phyloP scores from a whole-genome alignment of 805 yeast species.

The Myxozyma udenii region DNA sequence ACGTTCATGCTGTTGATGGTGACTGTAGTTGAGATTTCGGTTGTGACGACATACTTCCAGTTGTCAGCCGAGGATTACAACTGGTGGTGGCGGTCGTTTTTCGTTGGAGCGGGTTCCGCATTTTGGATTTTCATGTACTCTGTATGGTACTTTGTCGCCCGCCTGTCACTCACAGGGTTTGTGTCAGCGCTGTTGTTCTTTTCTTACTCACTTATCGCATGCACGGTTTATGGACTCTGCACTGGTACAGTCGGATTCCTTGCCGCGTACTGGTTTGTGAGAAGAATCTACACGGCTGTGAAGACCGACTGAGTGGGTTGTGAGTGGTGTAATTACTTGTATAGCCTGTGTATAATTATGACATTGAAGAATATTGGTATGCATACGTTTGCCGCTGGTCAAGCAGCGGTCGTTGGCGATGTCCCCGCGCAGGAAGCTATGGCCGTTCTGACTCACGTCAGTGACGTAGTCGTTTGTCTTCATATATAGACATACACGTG shows the following conservation, averaged over 20 bases:
- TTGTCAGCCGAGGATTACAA: constrained; percentile 53
- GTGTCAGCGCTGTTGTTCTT: constrained; percentile 67
- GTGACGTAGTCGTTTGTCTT: too few species aligned
- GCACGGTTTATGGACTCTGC: constrained; percentile 59
- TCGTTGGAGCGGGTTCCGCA: constrained; percentile 68
- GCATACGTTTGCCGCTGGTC: too few species aligned
- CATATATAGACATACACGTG: too few species aligned
- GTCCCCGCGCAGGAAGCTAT: too few species aligned
- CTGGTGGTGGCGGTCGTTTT: constrained; percentile 85
- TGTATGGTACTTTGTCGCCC: constrained; percentile 58
- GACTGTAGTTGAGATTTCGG: constrained; percentile 66
- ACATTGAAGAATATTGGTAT: too few species aligned
- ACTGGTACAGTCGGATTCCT: constrained; percentile 74
- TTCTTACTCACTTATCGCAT: constrained; percentile 65
- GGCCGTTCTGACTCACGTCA: too few species aligned
- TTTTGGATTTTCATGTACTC: constrained; percentile 68
- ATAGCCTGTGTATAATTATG: too few species aligned
- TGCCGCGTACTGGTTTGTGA: constrained; percentile 64
- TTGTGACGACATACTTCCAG: constrained; percentile 64
- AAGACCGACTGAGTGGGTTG: constrained; percentile 48
- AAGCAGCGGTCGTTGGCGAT: too few species aligned
- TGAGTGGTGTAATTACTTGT: background rate
- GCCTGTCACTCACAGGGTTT: constrained; percentile 61
- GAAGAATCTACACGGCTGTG: constrained; percentile 56
- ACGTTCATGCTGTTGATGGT: constrained; percentile 58